phyloP scores from a whole-genome alignment of 2,329 filamentous ascomycete genomes.

The Aulographum hederae region DNA sequence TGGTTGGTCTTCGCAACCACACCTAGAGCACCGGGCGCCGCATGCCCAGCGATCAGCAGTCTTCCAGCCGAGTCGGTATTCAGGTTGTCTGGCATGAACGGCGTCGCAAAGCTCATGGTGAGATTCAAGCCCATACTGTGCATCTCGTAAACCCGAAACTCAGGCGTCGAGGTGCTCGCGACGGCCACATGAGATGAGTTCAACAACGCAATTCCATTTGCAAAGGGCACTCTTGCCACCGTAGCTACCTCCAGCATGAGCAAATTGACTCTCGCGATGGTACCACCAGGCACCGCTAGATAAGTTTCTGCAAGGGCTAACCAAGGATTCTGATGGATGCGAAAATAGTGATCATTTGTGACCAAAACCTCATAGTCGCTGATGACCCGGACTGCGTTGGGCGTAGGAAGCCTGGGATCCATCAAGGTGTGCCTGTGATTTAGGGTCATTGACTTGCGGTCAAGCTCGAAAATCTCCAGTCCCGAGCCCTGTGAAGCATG shows the following conservation, averaged over 20 bases:
- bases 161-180: slow-evolving; percentile 15
- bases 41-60: slow-evolving; percentile 23
- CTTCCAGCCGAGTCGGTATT: slow-evolving; percentile 17
- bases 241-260: slow-evolving; percentile 6
- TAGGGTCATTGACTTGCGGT: slow-evolving; percentile 7
- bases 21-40: slow-evolving; percentile 15
- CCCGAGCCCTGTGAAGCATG: slow-evolving; percentile 16
- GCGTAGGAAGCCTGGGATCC: slow-evolving; percentile 15
- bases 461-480: slow-evolving; percentile 16
- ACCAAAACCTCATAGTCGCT: slow-evolving; percentile 16
- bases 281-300: slow-evolving; percentile 16
- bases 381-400: slow-evolving; percentile 21
- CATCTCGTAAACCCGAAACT: slow-evolving; percentile 17
- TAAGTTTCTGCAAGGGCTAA: slow-evolving; percentile 20
- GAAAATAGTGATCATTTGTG: slow-evolving; percentile 25
- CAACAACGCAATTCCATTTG: slow-evolving; percentile 21
- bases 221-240: slow-evolving; percentile 18
- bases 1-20: slow-evolving; percentile 9
- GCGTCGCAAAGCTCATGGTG: slow-evolving; percentile 9
- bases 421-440: slow-evolving; percentile 13
- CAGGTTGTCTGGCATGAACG: slow-evolving; percentile 21
- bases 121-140: slow-evolving; percentile 6
- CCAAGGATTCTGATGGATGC: slow-evolving; percentile 8
- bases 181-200: slow-evolving; percentile 20
- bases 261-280: slow-evolving; percentile 17